Conservation (phyloP, 2,329 filamentous ascomycete species). For the Exophiala lecanii-corni region DNA sequence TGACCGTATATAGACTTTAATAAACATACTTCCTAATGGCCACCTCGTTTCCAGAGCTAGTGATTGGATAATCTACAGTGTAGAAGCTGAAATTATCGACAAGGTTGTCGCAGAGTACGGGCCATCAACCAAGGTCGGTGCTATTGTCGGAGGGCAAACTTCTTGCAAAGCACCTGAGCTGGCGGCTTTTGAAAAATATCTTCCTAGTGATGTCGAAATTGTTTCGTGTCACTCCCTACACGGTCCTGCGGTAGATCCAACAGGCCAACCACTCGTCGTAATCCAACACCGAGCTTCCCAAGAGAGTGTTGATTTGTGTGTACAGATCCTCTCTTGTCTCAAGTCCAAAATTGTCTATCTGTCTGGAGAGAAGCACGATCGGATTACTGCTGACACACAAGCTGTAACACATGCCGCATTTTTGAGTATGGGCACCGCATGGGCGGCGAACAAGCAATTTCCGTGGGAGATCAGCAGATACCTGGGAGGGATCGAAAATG, state of each 20-base stretch:
- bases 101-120: constrained; percentile 82
- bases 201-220: constrained; percentile 85
- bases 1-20: constrained; percentile 60
- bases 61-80: constrained; percentile 98
- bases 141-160: constrained; percentile 94
- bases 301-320: constrained; percentile 70
- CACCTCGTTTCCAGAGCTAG: constrained; percentile 92
- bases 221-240: constrained; percentile 96
- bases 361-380: constrained; percentile 81
- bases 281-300: constrained; percentile 88
- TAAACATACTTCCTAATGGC: constrained; percentile 89
- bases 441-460: constrained; percentile 92
- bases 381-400: constrained; percentile 96
- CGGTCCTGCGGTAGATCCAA: constrained; percentile 82
- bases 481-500: constrained; percentile 95
- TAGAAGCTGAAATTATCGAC: constrained; percentile 88
- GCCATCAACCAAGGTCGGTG: constrained; percentile 88
- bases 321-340: constrained; percentile 76
- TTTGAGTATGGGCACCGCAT: constrained; percentile 94
- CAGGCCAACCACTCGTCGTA: constrained; percentile 82
- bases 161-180: constrained; percentile 98
- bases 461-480: constrained; percentile 97
- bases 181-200: constrained; percentile 80
- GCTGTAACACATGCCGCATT: constrained; percentile 97
- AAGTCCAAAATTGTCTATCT: constrained; percentile 83